Conservation (phyloP, 257 asterid genomes). For the Mitragyna speciosa region DNA sequence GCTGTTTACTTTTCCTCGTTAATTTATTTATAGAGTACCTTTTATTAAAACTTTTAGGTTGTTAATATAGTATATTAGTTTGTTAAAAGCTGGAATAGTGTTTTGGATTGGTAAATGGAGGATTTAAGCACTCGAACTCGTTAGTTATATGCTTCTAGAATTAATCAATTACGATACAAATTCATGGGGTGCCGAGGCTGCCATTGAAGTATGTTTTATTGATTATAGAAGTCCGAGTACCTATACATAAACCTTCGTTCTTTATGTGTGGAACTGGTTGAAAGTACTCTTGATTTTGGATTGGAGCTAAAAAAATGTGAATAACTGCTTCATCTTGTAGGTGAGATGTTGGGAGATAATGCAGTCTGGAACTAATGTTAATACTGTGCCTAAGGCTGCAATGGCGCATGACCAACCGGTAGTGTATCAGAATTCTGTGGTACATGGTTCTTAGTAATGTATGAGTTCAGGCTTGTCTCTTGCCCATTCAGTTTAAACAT, state of each 20-base stretch:
- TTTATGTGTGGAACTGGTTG: neutral
- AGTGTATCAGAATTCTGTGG: constrained; percentile 14
- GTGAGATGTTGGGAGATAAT: constrained; percentile 94
- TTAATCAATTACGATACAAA: neutral
- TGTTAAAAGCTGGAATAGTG: neutral
- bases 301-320: neutral
- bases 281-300: neutral
- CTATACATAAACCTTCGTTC: neutral
- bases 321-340: constrained; percentile 34
- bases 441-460: neutral
- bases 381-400: constrained; percentile 71
- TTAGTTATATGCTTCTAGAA: neutral
- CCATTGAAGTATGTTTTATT: neutral
- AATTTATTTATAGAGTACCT: neutral
- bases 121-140: neutral
- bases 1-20: neutral
- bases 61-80: too few species aligned
- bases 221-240: neutral
- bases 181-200: neutral
- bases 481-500: constrained; percentile 16
- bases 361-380: constrained; percentile 58
- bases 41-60: too few species aligned
- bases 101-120: neutral
- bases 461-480: constrained; percentile 8
- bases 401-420: constrained; percentile 93